Evolutionary conservation across 805 yeast species (phyloP).

Genomic region (Cyberlindnera xylosilytica): DNA sequence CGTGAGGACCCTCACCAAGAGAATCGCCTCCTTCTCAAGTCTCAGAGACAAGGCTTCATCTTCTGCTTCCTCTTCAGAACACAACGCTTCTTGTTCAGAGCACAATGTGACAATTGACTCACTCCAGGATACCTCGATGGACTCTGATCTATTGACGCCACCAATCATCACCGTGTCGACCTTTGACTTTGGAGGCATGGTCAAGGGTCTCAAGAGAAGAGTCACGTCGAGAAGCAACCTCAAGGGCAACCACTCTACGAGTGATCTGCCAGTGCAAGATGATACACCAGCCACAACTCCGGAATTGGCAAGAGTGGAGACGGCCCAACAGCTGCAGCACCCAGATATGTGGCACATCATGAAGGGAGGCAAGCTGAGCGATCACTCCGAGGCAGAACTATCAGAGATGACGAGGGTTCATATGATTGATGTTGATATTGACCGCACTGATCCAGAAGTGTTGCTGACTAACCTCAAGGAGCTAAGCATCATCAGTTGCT

Average conservation of each 20-base stretch:
- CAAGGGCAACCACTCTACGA: neutral
- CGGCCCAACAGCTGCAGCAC: neutral
- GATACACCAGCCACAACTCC: no score
- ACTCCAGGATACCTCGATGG: no score
- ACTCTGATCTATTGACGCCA: neutral
- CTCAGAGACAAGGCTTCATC: neutral
- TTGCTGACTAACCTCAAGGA: neutral
- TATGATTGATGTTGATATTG: conserved; percentile 6
- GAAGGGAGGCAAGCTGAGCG: conserved; percentile 3
- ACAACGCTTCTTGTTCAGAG: no score
- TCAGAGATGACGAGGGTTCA: neutral
- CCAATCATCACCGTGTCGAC: neutral
- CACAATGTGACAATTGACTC: no score
- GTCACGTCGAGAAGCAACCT: neutral
- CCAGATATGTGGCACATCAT: conserved; percentile 1
- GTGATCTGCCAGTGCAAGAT: neutral
- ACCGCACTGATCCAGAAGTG: conserved; percentile 2
- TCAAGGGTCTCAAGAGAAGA: neutral
- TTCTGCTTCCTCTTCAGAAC: neutral
- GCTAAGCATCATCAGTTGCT: conserved; percentile 2
- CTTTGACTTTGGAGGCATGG: neutral
- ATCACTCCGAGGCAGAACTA: neutral
- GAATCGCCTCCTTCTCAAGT: conserved; percentile 4
- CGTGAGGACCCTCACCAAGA: neutral
- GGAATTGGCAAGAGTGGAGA: no score